These are phyloP conservation scores for Hibiscus tridactylites DNA, from an alignment of 345 rosid genomes.

Conservation along the genomic window DNA sequence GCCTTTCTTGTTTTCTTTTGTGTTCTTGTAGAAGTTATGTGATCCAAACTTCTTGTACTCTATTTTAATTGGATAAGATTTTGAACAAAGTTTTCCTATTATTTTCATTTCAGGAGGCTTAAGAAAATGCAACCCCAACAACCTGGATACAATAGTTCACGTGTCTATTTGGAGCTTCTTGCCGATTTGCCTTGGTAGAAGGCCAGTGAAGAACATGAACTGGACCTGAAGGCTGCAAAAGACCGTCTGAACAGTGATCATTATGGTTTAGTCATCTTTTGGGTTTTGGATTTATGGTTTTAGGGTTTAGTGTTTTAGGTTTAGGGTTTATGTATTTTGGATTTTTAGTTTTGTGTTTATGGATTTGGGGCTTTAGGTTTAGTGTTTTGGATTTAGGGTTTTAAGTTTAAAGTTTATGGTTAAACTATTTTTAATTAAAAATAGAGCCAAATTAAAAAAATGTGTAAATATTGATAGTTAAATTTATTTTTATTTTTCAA, in stretches of 20 bases:
- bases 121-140: constrained; percentile 99
- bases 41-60: not conserved
- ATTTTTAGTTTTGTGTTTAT: too few relatives aligned
- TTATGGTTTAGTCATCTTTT: constrained; percentile 47
- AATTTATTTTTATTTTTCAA: too few relatives aligned
- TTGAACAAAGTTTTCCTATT: constrained; percentile 1
- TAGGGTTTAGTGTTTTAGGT: too few relatives aligned
- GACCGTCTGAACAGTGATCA: constrained; percentile 94
- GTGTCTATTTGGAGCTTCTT: constrained; percentile 88
- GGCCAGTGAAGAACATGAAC: constrained; percentile 74
- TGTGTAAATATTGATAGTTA: too few relatives aligned
- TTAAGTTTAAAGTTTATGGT: too few relatives aligned
- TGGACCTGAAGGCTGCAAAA: constrained; percentile 83
- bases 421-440: too few relatives aligned
- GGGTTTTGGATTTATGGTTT: too few relatives aligned
- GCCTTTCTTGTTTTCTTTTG: not conserved
- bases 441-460: too few relatives aligned
- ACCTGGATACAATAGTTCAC: constrained; percentile 97
- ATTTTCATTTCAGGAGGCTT: constrained; percentile 57
- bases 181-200: constrained; percentile 98
- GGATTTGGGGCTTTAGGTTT: too few relatives aligned
- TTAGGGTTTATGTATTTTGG: too few relatives aligned
- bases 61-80: not conserved
- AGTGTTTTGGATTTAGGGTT: too few relatives aligned
- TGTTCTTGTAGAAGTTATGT: not conserved